Conservation (phyloP, 2,329 filamentous ascomycete genomes). For the Diaporthe citri region DNA sequence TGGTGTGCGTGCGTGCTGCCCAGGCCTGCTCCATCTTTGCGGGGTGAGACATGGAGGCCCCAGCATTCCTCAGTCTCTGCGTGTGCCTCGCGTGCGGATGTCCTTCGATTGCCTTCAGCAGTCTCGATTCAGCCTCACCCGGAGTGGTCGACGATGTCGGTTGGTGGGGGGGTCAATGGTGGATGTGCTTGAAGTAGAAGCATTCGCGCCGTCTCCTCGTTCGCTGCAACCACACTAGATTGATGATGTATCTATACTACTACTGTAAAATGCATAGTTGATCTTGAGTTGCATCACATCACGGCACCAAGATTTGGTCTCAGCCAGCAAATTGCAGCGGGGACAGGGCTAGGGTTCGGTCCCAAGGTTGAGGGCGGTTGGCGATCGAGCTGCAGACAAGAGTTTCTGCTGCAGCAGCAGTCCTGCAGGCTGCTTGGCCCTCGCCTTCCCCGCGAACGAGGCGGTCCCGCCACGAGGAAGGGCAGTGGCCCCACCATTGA, state of each 20-base stretch:
- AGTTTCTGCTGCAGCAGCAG: slow-evolving; percentile 3
- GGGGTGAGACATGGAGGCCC: background rate
- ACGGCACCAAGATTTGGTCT: slow-evolving; percentile 7
- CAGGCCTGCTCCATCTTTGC: background rate
- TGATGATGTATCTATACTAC: background rate
- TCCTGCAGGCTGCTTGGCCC: slow-evolving; percentile 10
- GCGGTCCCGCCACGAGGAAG: background rate
- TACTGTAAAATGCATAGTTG: background rate
- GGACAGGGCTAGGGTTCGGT: background rate
- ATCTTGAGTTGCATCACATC: slow-evolving; percentile 12
- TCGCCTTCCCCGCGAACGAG: background rate
- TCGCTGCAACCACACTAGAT: slow-evolving; percentile 14
- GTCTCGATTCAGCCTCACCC: slow-evolving; percentile 10
- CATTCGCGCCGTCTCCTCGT: background rate
- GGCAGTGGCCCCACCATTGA: background rate
- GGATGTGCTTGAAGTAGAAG: background rate
- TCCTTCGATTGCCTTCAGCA: slow-evolving; percentile 6
- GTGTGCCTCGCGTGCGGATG: background rate
- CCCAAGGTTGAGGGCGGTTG: background rate
- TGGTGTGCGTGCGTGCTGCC: background rate
- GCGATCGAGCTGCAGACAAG: slow-evolving; percentile 6
- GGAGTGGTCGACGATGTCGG: background rate
- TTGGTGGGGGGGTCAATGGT: slow-evolving; percentile 1
- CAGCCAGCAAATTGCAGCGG: slow-evolving; percentile 4
- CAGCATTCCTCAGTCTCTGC: background rate